A percentile compares a stretch with the other conserved stretches of the same genome.
Conservation (phyloP, 202 grass and related monocot genomes). For the Dendrocalamus latiflorus region DNA sequence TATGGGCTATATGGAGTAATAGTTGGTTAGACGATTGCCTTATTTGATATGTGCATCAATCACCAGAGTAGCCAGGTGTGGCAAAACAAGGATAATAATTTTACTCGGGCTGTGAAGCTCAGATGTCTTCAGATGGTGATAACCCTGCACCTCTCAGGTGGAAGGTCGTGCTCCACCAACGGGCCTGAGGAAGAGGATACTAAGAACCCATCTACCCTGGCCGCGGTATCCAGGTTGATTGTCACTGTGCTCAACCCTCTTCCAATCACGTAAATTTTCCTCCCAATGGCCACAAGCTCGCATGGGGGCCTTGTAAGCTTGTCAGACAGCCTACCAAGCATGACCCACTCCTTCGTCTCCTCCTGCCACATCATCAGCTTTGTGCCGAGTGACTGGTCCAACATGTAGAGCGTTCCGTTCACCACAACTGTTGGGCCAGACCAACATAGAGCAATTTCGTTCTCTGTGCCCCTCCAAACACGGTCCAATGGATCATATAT, state of each 20-base stretch:
- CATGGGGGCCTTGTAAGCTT: constrained; percentile 40
- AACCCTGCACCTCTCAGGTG: constrained; percentile 47
- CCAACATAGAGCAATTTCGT: constrained; percentile 53
- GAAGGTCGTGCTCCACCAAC: constrained; percentile 35
- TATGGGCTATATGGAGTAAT: background rate
- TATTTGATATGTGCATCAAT: constrained; percentile 7
- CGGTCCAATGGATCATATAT: constrained; percentile 46
- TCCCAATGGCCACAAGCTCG: constrained; percentile 43
- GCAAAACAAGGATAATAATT: background rate
- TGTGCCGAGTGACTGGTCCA: constrained; percentile 42
- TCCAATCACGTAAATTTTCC: constrained; percentile 52
- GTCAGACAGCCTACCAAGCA: constrained; percentile 56
- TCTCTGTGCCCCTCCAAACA: constrained; percentile 49
- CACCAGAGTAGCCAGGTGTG: background rate
- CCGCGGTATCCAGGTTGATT: constrained; percentile 41
- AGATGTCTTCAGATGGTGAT: constrained; percentile 56
- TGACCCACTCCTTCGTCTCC: constrained; percentile 46
- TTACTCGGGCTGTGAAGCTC: background rate
- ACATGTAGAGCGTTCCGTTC: constrained; percentile 50
- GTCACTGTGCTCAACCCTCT: constrained; percentile 46
- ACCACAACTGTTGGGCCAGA: constrained; percentile 47
- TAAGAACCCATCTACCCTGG: constrained; percentile 30
- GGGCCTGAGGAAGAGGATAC: constrained; percentile 38
- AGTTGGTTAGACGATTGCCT: background rate
- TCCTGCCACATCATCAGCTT: constrained; percentile 58